Conservation (phyloP, 2,329 filamentous ascomycete genomes). For the Passalora sequoiae region DNA sequence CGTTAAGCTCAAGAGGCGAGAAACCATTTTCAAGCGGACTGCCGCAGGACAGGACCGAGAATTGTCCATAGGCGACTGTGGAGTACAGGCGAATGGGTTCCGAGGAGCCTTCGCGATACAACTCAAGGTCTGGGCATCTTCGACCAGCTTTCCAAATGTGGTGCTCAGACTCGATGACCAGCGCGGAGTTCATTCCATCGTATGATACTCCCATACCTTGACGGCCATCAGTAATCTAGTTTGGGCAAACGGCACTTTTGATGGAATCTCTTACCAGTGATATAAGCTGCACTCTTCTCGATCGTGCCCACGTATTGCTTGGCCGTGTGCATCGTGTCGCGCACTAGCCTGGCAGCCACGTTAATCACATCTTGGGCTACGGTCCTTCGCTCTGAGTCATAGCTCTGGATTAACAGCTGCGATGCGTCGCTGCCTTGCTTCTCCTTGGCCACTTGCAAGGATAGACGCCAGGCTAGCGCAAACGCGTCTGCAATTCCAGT, state of each 20-base stretch:
- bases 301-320: constrained; percentile 12
- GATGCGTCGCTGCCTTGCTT: neutral
- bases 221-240: neutral
- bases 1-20: neutral
- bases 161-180: constrained; percentile 4
- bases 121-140: constrained; percentile 7
- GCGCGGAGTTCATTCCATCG: constrained; percentile 1
- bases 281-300: constrained; percentile 12
- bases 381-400: constrained; percentile 9
- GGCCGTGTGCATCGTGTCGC: constrained; percentile 8
- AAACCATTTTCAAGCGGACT: neutral
- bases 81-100: constrained; percentile 3
- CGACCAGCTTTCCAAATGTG: constrained; percentile 10
- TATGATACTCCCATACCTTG: constrained; percentile 10
- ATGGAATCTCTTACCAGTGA: constrained; percentile 3
- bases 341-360: constrained; percentile 9
- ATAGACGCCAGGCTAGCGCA: constrained; percentile 33
- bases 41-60: constrained; percentile 5
- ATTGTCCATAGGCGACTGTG: constrained; percentile 7
- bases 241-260: neutral
- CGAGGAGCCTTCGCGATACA: neutral
- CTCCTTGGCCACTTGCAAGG: neutral
- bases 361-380: constrained; percentile 12
- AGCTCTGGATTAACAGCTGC: constrained; percentile 4
- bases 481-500: constrained; percentile 35